Evolutionary conservation across 768 basidiomycete species (phyloP), one percentile per base, ranked within the genome.

Genomic region (Tylopilus balloui): DNA sequence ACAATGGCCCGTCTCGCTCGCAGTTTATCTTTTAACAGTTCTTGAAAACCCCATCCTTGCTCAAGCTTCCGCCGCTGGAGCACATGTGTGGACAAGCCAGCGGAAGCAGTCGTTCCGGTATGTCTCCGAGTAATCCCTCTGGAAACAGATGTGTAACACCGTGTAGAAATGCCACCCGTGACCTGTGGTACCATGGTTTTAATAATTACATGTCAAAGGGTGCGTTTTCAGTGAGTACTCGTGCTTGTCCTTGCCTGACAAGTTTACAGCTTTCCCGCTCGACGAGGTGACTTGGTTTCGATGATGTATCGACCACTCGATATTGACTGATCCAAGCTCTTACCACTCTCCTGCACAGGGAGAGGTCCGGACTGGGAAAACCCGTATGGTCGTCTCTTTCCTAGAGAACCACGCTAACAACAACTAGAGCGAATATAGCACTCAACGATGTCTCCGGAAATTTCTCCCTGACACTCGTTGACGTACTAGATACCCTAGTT

Each of bases 381-480:
- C 60, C 84, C 85, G 90, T 92, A 69, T 61, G 88, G 72, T 42
- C 51, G 42, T 53, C 47, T 39, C 24, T 45, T 15, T 19, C 36
- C 15, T 28, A 45, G 41, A 38, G 53, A 48, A 52, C 29, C 31
- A 40, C 40, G 32, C 52, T 52, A 48, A 61, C 55, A 21, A 36
- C 46, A 39, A 42, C 51, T 36, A 82, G 84, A 21, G 71, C 77
- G 42, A 92, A 97, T 56, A 74, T 83, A 54, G 89, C 82, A 2
- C 69, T 81, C 25, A 98, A 98, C 62, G 95, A 98, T 61, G 93
- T 99, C 52, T 84, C 88, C 21, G 93, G 94, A 35, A 96, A 97
- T 68, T 96, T 86, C 66, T 92, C 91, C 19, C 67, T 92, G 13
- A 92, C 89, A 0, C 75, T 92, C 7, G 75, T 91, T 39, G 88